Conservation (phyloP, 2,329 filamentous ascomycete genomes). For the Clarireedia sp. region DNA sequence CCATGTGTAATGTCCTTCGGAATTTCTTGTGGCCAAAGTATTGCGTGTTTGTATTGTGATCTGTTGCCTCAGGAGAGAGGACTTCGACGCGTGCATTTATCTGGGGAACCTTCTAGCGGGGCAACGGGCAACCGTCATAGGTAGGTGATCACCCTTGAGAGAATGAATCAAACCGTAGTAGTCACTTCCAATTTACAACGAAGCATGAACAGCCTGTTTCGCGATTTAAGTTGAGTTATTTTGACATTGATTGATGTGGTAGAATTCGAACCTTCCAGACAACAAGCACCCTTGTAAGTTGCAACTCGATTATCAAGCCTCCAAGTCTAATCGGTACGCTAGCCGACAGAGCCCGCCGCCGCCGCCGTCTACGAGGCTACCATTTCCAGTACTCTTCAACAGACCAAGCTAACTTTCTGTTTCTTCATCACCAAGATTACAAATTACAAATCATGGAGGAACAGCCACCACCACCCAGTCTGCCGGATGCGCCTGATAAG, state of each 20-base stretch:
- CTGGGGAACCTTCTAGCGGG: no score
- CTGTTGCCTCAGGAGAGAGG: no score
- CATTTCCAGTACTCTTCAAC: conserved; percentile 1
- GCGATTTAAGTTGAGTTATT: no score
- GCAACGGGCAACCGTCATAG: no score
- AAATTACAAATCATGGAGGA: conserved; percentile 21
- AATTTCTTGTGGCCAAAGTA: no score
- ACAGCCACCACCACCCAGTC: conserved; percentile 15
- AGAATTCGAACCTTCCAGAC: conserved; percentile 11
- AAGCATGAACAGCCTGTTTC: no score
- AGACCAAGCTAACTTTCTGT: not conserved
- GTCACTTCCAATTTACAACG: no score
- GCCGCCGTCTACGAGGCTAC: conserved; percentile 10
- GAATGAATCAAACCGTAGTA: no score
- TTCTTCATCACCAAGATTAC: not conserved
- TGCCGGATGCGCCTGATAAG: conserved; percentile 45
- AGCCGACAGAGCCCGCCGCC: conserved; percentile 8
- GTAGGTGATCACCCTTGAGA: no score
- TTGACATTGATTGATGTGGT: no score
- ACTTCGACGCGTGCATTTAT: no score
- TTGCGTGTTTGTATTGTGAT: no score
- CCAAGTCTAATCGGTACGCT: not conserved
- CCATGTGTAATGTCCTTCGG: not conserved
- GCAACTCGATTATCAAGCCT: conserved; percentile 10
- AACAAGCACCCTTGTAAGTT: not conserved